Conservation (phyloP, 495 filamentous ascomycete genomes). For the Tetracladium marchalianum region DNA sequence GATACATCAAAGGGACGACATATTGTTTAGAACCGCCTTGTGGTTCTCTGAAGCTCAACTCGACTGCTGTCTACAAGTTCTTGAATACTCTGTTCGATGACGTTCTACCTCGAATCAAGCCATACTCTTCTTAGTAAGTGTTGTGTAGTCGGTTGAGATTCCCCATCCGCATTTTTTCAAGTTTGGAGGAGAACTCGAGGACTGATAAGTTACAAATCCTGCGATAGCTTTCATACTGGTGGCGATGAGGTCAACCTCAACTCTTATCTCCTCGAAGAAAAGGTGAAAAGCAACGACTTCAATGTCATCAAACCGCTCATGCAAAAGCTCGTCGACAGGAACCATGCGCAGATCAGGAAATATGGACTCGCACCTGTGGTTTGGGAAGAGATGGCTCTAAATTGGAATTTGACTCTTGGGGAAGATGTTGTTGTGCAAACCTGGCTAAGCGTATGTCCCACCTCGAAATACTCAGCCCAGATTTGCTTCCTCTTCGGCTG, state of each 20-base stretch:
- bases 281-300: slow-evolving; percentile 49
- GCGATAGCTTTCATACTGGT: slow-evolving; percentile 57
- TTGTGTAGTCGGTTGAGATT: too few species aligned
- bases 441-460: slow-evolving; percentile 45
- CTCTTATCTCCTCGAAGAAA: slow-evolving; percentile 62
- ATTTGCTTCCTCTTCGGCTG: too few species aligned
- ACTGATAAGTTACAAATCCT: too few species aligned
- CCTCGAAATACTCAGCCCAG: not conserved
- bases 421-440: slow-evolving; percentile 59
- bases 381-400: slow-evolving; percentile 75
- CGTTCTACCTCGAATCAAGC: slow-evolving; percentile 56
- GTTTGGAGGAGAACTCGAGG: too few species aligned
- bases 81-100: slow-evolving; percentile 59
- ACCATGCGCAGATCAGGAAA: slow-evolving; percentile 46
- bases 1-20: slow-evolving; percentile 9
- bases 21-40: slow-evolving; percentile 70
- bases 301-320: slow-evolving; percentile 56
- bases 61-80: slow-evolving; percentile 52
- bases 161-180: not conserved
- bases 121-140: slow-evolving; percentile 45
- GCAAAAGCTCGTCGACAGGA: slow-evolving; percentile 58
- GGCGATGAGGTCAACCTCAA: slow-evolving; percentile 75
- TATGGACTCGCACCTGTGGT: slow-evolving; percentile 57
- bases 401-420: slow-evolving; percentile 62
- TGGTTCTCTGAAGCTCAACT: slow-evolving; percentile 65